A percentile compares a stretch with the other conserved stretches of the same genome.
Evolutionary conservation across 768 basidiomycete species (phyloP).

Genomic region (Cystofilobasidium capitatum): DNA sequence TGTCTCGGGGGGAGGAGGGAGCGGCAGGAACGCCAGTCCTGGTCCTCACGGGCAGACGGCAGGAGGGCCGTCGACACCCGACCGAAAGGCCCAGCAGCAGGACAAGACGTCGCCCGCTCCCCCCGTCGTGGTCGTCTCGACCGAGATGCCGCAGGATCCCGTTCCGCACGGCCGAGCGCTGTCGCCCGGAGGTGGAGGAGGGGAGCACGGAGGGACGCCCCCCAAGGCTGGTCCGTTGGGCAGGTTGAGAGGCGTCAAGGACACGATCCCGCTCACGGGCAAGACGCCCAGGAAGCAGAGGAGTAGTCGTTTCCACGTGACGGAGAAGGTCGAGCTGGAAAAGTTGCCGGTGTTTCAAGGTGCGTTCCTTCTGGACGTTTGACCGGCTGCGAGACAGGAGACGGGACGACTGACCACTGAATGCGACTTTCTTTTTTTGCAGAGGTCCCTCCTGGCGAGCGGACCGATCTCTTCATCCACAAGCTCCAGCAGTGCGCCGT

Average conservation of each 20-base stretch:
- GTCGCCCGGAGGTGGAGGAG: neutral
- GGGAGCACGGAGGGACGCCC: slow-evolving; percentile 33
- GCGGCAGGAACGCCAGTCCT: neutral
- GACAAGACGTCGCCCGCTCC: slow-evolving; percentile 36
- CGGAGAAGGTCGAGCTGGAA: slow-evolving; percentile 93
- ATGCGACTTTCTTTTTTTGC: slow-evolving; percentile 24
- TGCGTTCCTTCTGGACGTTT: too few species aligned
- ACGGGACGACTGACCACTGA: too few species aligned
- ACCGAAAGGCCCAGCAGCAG: slow-evolving; percentile 7
- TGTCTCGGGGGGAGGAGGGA: neutral
- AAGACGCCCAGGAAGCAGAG: slow-evolving; percentile 90
- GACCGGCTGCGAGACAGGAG: too few species aligned
- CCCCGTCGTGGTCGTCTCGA: slow-evolving; percentile 41
- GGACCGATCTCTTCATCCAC: slow-evolving; percentile 80
- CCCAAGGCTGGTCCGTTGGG: slow-evolving; percentile 40
- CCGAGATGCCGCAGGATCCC: slow-evolving; percentile 42
- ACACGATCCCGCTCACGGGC: slow-evolving; percentile 90
- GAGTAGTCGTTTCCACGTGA: slow-evolving; percentile 90
- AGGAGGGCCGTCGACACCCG: slow-evolving; percentile 18
- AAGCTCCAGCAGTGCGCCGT: slow-evolving; percentile 95
- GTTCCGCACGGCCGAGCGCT: slow-evolving; percentile 35
- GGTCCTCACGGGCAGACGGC: neutral
- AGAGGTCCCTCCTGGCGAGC: slow-evolving; percentile 84
- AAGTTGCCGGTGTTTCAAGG: slow-evolving; percentile 71
- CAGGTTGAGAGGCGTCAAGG: slow-evolving; percentile 55